Evolutionary conservation across 257 asterid genomes (phyloP).

Genomic region (Nicotiana undulata): DNA sequence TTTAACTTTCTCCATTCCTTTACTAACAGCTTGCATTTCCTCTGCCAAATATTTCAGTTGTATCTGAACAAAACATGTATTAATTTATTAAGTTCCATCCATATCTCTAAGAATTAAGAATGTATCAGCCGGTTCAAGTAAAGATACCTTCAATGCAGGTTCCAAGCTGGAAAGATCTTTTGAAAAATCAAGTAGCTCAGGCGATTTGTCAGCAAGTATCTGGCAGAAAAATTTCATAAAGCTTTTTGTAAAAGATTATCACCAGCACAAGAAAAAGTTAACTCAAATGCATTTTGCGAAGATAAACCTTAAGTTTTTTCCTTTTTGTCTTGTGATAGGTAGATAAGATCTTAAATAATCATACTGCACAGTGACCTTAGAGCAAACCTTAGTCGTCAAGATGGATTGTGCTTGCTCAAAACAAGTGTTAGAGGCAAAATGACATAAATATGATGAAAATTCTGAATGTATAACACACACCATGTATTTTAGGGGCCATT

Average conservation of each 20-base stretch:
- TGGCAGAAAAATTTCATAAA: background rate
- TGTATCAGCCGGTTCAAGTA: background rate
- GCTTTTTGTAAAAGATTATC: background rate
- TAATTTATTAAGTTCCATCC: background rate
- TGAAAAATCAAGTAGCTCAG: conserved; percentile 65
- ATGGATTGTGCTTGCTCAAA: background rate
- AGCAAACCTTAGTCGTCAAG: background rate
- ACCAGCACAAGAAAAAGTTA: background rate
- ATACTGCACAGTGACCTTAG: background rate
- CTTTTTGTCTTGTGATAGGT: background rate
- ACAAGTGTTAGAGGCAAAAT: background rate
- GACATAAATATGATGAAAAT: background rate
- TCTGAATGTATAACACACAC: too few species aligned
- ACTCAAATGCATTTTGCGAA: background rate
- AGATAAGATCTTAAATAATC: background rate
- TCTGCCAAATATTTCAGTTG: conserved; percentile 77
- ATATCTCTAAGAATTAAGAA: background rate
- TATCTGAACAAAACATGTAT: conserved; percentile 34
- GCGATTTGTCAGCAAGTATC: conserved; percentile 72
- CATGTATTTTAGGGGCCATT: too few species aligned
- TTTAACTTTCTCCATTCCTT: conserved; percentile 63
- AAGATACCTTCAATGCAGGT: conserved; percentile 67
- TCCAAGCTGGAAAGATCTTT: conserved; percentile 62
- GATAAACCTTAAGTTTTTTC: background rate
- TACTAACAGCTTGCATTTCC: conserved; percentile 82